Percentiles rank a stretch among this genome's conserved stretches.
These are phyloP conservation scores for Torulaspora gathmanii DNA, from an alignment of 805 yeast species.

Conservation along the genomic window DNA sequence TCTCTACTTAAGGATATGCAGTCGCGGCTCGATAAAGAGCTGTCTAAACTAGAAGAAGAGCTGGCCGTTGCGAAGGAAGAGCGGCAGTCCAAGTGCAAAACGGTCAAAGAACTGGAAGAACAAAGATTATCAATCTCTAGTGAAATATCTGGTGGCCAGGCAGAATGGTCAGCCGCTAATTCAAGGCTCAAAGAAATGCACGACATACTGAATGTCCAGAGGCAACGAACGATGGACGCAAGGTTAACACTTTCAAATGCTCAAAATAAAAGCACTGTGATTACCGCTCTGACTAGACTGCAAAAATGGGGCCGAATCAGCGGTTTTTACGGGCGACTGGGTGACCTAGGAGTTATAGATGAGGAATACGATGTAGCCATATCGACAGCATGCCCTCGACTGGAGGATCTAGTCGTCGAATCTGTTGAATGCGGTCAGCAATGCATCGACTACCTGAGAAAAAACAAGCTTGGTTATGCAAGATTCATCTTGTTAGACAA, in stretches of 20 bases:
- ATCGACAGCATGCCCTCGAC: slow-evolving; percentile 87
- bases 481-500: slow-evolving; percentile 77
- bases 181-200: slow-evolving; percentile 51
- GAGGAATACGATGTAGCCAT: slow-evolving; percentile 87
- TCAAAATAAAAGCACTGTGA: slow-evolving; percentile 69
- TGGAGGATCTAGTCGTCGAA: slow-evolving; percentile 92
- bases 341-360: slow-evolving; percentile 88
- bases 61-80: slow-evolving; percentile 44
- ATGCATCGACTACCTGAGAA: slow-evolving; percentile 78
- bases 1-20: slow-evolving; percentile 50
- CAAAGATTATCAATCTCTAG: slow-evolving; percentile 47
- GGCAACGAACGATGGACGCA: slow-evolving; percentile 68
- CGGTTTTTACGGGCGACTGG: slow-evolving; percentile 87
- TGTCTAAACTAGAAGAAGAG: slow-evolving; percentile 42
- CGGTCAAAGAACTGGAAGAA: slow-evolving; percentile 42
- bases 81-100: slow-evolving; percentile 48
- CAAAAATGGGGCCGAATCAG: slow-evolving; percentile 74
- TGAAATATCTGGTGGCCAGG: slow-evolving; percentile 56
- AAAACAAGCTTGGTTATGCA: slow-evolving; percentile 82
- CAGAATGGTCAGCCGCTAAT: slow-evolving; percentile 49
- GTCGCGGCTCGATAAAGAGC: slow-evolving; percentile 41
- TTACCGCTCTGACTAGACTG: slow-evolving; percentile 61
- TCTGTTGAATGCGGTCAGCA: slow-evolving; percentile 63
- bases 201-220: slow-evolving; percentile 44
- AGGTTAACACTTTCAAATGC: slow-evolving; percentile 49